Conservation (phyloP, 495 filamentous ascomycete genomes). For the Podospora pseudopauciseta region DNA sequence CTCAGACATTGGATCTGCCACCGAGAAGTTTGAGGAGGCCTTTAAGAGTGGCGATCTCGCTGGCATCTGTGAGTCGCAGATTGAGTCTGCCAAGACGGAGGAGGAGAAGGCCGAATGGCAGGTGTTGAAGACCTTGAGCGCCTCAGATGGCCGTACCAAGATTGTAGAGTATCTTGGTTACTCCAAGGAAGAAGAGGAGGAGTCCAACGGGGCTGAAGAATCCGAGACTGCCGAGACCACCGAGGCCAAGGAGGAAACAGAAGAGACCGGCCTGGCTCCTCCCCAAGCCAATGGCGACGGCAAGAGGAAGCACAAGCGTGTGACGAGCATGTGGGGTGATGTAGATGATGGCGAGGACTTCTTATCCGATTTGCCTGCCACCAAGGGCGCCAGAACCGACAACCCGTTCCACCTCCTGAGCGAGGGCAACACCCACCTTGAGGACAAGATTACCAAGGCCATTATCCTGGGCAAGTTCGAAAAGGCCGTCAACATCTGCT, state of each 20-base stretch:
- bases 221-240: conserved; percentile 10
- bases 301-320: conserved; percentile 40
- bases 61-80: conserved; percentile 76
- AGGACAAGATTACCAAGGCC: conserved; percentile 81
- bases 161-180: conserved; percentile 88
- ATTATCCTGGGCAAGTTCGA: conserved; percentile 89
- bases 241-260: conserved; percentile 40
- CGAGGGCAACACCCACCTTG: conserved; percentile 73
- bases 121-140: conserved; percentile 83
- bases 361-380: conserved; percentile 63
- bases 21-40: conserved; percentile 80
- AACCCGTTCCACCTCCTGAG: conserved; percentile 63
- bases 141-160: conserved; percentile 72
- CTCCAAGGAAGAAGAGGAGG: conserved; percentile 52
- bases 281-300: conserved; percentile 34
- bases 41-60: conserved; percentile 72
- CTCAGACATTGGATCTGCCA: conserved; percentile 75
- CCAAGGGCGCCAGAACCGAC: conserved; percentile 51
- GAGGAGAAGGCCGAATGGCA: conserved; percentile 95
- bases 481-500: conserved; percentile 78
- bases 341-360: conserved; percentile 80
- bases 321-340: conserved; percentile 48
- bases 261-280: conserved; percentile 44
- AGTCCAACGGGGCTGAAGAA: conserved; percentile 46
- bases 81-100: conserved; percentile 67